Conservation (phyloP, 78 protist species). For the Dictyostelium purpureum region DNA sequence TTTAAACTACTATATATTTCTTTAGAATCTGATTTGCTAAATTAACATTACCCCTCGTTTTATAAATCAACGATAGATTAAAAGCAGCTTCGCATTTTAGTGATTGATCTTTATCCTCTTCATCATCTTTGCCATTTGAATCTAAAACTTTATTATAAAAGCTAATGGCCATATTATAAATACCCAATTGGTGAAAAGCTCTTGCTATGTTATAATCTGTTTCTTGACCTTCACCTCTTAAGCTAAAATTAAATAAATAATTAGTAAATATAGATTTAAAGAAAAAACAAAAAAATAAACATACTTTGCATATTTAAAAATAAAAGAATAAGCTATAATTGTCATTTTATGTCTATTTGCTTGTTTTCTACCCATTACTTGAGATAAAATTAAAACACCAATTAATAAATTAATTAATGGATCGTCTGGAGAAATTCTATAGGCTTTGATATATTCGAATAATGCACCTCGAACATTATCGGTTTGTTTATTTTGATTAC, state of each 20-base stretch:
- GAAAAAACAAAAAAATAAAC: background rate
- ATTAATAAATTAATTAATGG: slow-evolving; percentile 38
- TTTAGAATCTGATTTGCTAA: slow-evolving; percentile 24
- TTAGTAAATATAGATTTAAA: background rate
- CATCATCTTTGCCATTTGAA: background rate
- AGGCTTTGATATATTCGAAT: slow-evolving; percentile 38
- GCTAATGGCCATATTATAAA: slow-evolving; percentile 21
- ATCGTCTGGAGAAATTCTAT: background rate
- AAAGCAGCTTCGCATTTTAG: slow-evolving; percentile 66
- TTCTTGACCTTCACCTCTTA: slow-evolving; percentile 11
- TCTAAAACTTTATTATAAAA: slow-evolving; percentile 26
- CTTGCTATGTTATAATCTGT: slow-evolving; percentile 40
- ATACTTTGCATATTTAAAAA: slow-evolving; percentile 24
- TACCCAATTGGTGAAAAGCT: slow-evolving; percentile 68
- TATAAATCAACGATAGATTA: slow-evolving; percentile 48
- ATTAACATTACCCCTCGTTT: slow-evolving; percentile 14
- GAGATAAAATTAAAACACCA: slow-evolving; percentile 10
- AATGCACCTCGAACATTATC: slow-evolving; percentile 20
- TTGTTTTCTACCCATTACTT: slow-evolving; percentile 21
- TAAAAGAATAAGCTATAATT: slow-evolving; percentile 21
- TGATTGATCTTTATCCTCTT: background rate
- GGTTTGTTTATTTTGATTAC: slow-evolving; percentile 8
- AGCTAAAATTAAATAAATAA: background rate
- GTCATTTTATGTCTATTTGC: slow-evolving; percentile 44
- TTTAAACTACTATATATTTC: slow-evolving; percentile 42